Conservation (phyloP, 2,329 filamentous ascomycete species). For the Neonectria faginata region DNA sequence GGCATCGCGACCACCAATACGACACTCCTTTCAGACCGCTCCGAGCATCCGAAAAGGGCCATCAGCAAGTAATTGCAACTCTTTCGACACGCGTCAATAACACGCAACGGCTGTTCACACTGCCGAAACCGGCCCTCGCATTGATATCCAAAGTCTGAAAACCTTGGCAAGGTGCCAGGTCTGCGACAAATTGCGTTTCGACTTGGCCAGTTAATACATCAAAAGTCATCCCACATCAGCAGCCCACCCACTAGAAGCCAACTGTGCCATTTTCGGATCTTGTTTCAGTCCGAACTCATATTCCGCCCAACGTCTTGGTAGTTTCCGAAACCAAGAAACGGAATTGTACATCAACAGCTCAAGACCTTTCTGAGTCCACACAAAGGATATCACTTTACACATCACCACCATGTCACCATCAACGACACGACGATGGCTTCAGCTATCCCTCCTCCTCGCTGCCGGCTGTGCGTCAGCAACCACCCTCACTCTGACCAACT, state of each 20-base stretch:
- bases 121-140: neutral
- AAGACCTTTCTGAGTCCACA: slow-evolving; percentile 17
- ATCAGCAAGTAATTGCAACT: neutral
- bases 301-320: neutral
- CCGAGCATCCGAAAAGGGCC: neutral
- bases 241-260: slow-evolving; percentile 18
- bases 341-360: neutral
- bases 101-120: slow-evolving; percentile 20
- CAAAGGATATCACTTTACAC: neutral
- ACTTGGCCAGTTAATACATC: slow-evolving; percentile 36
- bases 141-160: slow-evolving; percentile 24
- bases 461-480: slow-evolving; percentile 40
- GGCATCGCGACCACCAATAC: neutral
- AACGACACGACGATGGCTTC: slow-evolving; percentile 41
- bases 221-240: slow-evolving; percentile 29
- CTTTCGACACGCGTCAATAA: slow-evolving; percentile 22
- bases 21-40: neutral
- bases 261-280: slow-evolving; percentile 14
- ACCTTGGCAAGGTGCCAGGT: slow-evolving; percentile 28
- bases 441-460: slow-evolving; percentile 40
- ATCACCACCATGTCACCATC: slow-evolving; percentile 32
- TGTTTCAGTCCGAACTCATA: slow-evolving; percentile 8
- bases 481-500: slow-evolving; percentile 52
- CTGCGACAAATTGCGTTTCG: slow-evolving; percentile 43
- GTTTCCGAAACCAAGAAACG: neutral